These are phyloP conservation scores for Alternaria triticina DNA, from an alignment of 2,329 filamentous ascomycete genomes.

Conservation along the genomic window DNA sequence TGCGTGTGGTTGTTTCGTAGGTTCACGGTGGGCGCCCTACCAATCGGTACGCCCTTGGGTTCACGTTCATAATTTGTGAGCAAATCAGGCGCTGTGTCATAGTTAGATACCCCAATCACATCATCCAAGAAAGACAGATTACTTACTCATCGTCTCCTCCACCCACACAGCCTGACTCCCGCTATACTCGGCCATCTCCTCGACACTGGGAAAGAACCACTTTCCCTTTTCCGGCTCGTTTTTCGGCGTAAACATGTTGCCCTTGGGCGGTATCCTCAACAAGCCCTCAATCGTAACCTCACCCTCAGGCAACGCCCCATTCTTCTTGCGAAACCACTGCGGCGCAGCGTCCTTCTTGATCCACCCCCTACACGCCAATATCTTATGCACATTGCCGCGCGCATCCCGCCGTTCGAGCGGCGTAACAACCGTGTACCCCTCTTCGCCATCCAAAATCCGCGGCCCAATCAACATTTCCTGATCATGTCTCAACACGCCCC, in stretches of 20 bases:
- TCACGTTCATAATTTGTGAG: conserved; percentile 77
- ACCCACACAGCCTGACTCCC: conserved; percentile 92
- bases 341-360: conserved; percentile 76
- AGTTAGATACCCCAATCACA: conserved; percentile 36
- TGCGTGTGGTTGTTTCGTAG: conserved; percentile 95
- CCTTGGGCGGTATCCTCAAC: conserved; percentile 89
- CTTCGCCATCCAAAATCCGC: conserved; percentile 83
- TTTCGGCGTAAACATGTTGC: conserved; percentile 95
- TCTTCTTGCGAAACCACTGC: conserved; percentile 62
- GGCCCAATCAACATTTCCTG: conserved; percentile 97
- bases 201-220: conserved; percentile 95
- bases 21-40: conserved; percentile 86
- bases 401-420: conserved; percentile 76
- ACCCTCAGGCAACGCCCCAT: conserved; percentile 69
- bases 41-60: conserved; percentile 85
- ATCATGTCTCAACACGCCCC: conserved; percentile 80
- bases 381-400: conserved; percentile 59
- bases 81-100: conserved; percentile 72
- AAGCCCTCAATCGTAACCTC: conserved; percentile 83
- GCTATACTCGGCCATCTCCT: conserved; percentile 83
- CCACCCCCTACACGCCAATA: conserved; percentile 92
- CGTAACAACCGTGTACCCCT: conserved; percentile 91
- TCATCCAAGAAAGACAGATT: conserved; percentile 1
- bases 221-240: conserved; percentile 83
- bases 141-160: conserved; percentile 88